Evolutionary conservation across 768 basidiomycete genomes (phyloP).

Genomic region (Leccinum aurantiacum): DNA sequence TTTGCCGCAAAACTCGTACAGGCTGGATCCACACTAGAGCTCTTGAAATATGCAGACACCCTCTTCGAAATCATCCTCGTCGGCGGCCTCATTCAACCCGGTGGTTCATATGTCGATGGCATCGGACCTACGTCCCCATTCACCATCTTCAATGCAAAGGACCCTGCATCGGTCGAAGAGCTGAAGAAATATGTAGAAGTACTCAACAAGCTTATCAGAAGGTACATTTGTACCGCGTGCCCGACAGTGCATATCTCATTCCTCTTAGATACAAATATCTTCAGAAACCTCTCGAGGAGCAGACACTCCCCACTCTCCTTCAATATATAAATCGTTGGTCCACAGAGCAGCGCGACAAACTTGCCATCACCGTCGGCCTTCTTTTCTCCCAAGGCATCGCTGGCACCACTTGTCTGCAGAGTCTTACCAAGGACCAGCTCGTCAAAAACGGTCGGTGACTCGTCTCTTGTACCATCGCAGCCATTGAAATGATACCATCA

Average conservation of each 20-base stretch:
- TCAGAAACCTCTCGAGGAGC: constrained; percentile 91
- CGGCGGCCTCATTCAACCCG: constrained; percentile 95
- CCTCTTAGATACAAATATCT: constrained; percentile 92
- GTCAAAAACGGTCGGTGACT: constrained; percentile 79
- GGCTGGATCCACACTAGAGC: constrained; percentile 91
- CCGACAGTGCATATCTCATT: constrained; percentile 6
- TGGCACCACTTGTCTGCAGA: constrained; percentile 72
- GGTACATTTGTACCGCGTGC: constrained; percentile 45
- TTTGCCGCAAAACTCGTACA: constrained; percentile 83
- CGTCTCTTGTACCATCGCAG: not conserved
- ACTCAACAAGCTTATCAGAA: constrained; percentile 92
- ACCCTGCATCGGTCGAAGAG: constrained; percentile 78
- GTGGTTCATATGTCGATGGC: constrained; percentile 88
- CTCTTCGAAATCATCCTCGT: constrained; percentile 96
- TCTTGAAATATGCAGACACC: constrained; percentile 94
- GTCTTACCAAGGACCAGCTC: constrained; percentile 89
- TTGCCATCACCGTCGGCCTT: constrained; percentile 78
- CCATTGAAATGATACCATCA: constrained; percentile 33
- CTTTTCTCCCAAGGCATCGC: constrained; percentile 83
- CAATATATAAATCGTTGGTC: constrained; percentile 91
- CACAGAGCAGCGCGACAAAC: constrained; percentile 72
- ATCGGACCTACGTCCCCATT: constrained; percentile 84
- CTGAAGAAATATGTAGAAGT: constrained; percentile 94
- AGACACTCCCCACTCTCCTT: constrained; percentile 75
- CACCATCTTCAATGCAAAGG: constrained; percentile 79